phyloP scores from a whole-genome alignment of 768 basidiomycete genomes.

The Boletus reticuloceps region DNA sequence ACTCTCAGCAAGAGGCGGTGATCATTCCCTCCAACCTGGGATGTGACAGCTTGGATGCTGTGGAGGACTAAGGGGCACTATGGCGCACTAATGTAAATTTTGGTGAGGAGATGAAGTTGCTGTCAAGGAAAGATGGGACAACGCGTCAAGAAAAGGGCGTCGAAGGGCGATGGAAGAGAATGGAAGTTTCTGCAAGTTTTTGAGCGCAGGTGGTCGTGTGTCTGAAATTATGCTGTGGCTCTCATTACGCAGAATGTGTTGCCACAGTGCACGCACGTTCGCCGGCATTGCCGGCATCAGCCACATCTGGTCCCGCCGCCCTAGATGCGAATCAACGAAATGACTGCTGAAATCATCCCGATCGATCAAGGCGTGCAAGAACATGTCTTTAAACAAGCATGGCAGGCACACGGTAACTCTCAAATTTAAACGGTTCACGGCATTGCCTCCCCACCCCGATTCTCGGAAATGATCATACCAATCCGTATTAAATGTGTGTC shows the following conservation, averaged over 20 bases:
- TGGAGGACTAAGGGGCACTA: conserved; percentile 13
- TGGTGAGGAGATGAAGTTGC: background rate
- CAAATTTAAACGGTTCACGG: conserved; percentile 31
- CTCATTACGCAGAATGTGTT: conserved; percentile 19
- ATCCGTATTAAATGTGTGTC: no score
- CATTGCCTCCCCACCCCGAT: conserved; percentile 12
- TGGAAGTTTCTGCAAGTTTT: conserved; percentile 19
- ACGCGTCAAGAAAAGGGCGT: conserved; percentile 5
- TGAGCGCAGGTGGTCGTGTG: conserved; percentile 34
- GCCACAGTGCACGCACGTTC: conserved; percentile 38
- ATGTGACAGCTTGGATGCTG: background rate
- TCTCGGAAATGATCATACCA: conserved; percentile 8
- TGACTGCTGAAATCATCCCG: conserved; percentile 2
- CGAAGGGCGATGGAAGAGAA: conserved; percentile 9
- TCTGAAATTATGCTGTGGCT: conserved; percentile 35
- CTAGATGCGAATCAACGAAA: conserved; percentile 24
- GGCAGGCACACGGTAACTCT: conserved; percentile 11
- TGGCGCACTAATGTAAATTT: conserved; percentile 6
- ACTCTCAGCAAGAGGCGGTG: background rate
- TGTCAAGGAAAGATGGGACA: conserved; percentile 10
- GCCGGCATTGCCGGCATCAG: conserved; percentile 28
- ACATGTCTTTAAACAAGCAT: conserved; percentile 8
- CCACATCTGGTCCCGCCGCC: conserved; percentile 6
- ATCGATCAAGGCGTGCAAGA: conserved; percentile 12
- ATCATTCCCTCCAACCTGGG: conserved; percentile 6